phyloP scores from a whole-genome alignment of 805 yeast species.

The Yamadazyma insecticola region DNA sequence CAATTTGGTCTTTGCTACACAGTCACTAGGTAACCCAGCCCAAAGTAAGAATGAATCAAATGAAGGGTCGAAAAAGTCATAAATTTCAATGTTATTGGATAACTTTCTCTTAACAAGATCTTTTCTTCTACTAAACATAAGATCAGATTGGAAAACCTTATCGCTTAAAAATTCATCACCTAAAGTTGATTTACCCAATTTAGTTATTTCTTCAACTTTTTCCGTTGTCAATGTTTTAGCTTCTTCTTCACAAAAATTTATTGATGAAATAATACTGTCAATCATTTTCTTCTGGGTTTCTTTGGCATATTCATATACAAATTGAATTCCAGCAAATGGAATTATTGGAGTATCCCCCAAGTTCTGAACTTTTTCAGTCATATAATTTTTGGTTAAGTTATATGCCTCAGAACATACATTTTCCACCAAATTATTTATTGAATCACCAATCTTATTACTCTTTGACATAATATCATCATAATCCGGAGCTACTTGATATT shows the following conservation, averaged over 20 bases:
- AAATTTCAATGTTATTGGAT: constrained; percentile 52
- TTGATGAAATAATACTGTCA: constrained; percentile 59
- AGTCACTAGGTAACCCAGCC: constrained; percentile 35
- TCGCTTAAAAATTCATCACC: constrained; percentile 59
- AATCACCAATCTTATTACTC: constrained; percentile 52
- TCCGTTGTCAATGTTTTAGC: constrained; percentile 60
- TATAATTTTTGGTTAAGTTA: constrained; percentile 51
- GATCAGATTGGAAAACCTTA: constrained; percentile 59
- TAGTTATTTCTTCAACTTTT: constrained; percentile 59
- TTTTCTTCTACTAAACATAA: constrained; percentile 76
- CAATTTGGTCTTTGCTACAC: constrained; percentile 19
- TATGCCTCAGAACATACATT: constrained; percentile 53
- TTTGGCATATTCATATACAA: constrained; percentile 63
- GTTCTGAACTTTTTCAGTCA: constrained; percentile 47
- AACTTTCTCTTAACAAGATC: constrained; percentile 60
- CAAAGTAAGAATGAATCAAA: constrained; percentile 51
- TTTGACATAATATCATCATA: constrained; percentile 50
- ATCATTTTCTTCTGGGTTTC: constrained; percentile 67
- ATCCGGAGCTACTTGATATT: constrained; percentile 53
- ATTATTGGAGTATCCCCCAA: constrained; percentile 51
- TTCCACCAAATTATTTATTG: constrained; percentile 63
- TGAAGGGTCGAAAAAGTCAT: constrained; percentile 81
- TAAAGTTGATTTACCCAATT: constrained; percentile 58
- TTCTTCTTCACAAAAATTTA: constrained; percentile 57
- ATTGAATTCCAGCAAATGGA: constrained; percentile 58